Base-by-base conservation (phyloP, 2,329 filamentous ascomycete genomes). In the Escovopsis sp. region DNA sequence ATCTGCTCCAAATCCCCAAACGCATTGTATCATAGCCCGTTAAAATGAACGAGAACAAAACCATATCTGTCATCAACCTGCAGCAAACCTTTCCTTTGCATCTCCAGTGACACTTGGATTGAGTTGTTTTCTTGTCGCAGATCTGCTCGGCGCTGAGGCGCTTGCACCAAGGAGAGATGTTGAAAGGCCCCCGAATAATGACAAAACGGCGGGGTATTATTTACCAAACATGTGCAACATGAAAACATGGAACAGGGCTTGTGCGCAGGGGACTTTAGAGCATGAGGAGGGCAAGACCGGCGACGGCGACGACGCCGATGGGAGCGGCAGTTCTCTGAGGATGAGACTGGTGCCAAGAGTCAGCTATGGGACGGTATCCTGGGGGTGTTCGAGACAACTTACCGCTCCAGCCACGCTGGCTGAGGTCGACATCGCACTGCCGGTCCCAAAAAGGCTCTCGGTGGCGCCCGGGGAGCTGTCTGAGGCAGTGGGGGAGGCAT, bases 211-310 rank as follows among this genome's bases (percentile, higher is more conserved):
- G 32, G 58, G 58, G 59, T 63, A 62, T 63, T 64, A 59, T 62
- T 54, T 62, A 59, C 56, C 54, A 61, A 59, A 57, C 54, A 63
- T 62, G 58, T 62, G 58, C 56, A 57, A 53, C 50, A 49, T 56
- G 44, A 50, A 46, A 42, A 50, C 41, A 37, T 37, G 5, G 38
- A 43, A 44, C 38, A 16, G 33, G 39, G 48, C 39, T 40, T 15
- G 50, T 48, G 48, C 39, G 39, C 32, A 20, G 43, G 43, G 42
- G 42, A 25, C 47, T 48, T 65, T 68, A 73, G 45, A 73, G 62
- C 45, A 73, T 56, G 45, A 70, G 51, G 46, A 61, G 66, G 34
- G 66, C 68, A 37, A 72, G 45, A 52, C 69, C 70, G 15, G 66
- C 68, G 16, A 65, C 69, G 40, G 67, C 69, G 34, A 72, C 46